Base-by-base conservation (phyloP, 176 grass and related monocot genomes). In the Cymbopogon citratus region DNA sequence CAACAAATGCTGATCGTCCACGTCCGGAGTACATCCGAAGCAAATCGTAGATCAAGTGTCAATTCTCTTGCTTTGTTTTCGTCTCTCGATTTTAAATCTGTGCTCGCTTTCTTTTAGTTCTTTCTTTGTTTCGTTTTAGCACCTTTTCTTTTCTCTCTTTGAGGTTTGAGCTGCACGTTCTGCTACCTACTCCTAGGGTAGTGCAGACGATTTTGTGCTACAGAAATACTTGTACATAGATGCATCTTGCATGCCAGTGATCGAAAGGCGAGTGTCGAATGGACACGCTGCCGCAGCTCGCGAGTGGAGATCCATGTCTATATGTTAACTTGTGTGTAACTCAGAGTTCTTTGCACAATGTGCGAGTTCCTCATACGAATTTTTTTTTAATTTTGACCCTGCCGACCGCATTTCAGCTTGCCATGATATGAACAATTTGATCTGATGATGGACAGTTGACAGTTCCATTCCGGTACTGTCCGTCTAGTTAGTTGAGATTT, bases 1-100 rank as follows among this genome's bases (percentile, higher is more conserved):
- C 82, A 91, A 91, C 79, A 91, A 91, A 79, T 88, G 54, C 54
- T 54, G 4, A 3, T 74, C 31, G 31, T 33, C 31, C 31, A 3
- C 41, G 54, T 49, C 18, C 49, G 18, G 18, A 21, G 16, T 3
- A 21, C 18, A 52, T 19, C 18, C 51, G 4, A 19, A n/a, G 19
- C 51, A 33, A 1, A 56, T 56, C 19, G 21, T 19, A 5, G 0
- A 46, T 10, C 9, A 36, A 48, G 51, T 56, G 52, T 23, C 52
- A 9, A 56, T 56, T 56, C 52, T 56, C 52, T 23, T n/a, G 52
- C 19, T 56, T 56, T 56, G 2, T n/a, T 56, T 56, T n/a, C 52
- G 19, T n/a, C 52, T 56, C 51, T 44, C 39, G 3, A 52, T n/a
- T 54, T 9, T 3, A 21, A 54, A 54, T 54, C 49, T 54, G 7